A percentile compares a stretch with the other conserved stretches of the same genome.
Conservation (phyloP, 192 early-diverging fungal genomes). For the Spizellomyces sp. region DNA sequence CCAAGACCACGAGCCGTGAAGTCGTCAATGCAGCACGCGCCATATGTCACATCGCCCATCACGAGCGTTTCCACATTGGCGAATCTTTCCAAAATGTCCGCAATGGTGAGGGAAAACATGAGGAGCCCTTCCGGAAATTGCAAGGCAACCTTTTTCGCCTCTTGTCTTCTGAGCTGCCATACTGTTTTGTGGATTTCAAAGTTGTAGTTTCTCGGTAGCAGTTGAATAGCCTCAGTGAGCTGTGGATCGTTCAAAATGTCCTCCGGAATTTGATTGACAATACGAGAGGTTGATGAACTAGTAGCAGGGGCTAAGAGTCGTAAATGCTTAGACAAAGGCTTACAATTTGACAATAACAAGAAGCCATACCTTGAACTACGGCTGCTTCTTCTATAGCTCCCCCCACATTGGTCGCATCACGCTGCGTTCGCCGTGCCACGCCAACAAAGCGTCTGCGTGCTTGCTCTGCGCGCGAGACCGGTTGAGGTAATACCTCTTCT, state of each 20-base stretch:
- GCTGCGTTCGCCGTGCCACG: constrained; percentile 13
- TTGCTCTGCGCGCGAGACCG: not conserved
- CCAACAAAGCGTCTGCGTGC: constrained; percentile 52
- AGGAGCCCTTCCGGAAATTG: constrained; percentile 98
- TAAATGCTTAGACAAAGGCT: not conserved
- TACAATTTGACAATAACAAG: no score
- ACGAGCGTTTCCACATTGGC: constrained; percentile 87
- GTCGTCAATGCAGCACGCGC: constrained; percentile 98
- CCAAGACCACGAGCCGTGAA: constrained; percentile 88
- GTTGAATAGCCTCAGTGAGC: constrained; percentile 83
- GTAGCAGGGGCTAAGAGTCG: not conserved
- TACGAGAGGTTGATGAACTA: constrained; percentile 22
- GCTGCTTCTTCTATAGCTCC: not conserved
- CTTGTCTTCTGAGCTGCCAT: constrained; percentile 78
- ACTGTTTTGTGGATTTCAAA: constrained; percentile 99
- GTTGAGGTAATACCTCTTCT: no score
- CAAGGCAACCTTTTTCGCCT: constrained; percentile 84
- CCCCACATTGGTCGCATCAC: not conserved
- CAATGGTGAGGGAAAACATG: constrained; percentile 90
- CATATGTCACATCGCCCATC: constrained; percentile 99
- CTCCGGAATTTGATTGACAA: constrained; percentile 80
- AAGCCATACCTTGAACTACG: not conserved
- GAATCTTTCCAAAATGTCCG: constrained; percentile 90
- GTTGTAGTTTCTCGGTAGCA: constrained; percentile 94
- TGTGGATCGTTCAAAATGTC: constrained; percentile 79